Evolutionary conservation across 1,139 yeast genomes (phyloP), one percentile per base, ranked within the genome.

Genomic region (Yamadazyma taylorii): DNA sequence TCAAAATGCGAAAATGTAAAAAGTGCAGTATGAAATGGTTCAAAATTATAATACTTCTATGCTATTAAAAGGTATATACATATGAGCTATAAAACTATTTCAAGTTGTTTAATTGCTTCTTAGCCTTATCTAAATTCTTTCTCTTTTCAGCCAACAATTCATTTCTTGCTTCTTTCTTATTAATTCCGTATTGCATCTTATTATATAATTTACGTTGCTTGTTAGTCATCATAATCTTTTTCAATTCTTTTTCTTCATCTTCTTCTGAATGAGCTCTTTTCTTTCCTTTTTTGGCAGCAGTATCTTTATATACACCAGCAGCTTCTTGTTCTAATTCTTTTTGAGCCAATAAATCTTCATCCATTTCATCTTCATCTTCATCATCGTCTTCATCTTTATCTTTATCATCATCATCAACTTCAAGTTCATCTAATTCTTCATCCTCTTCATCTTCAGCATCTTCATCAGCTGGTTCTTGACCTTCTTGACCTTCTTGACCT

Each of bases 171-270:
- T 86, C 92, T 67, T 88, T 86, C 77, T 87, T 82, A 42, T 85
- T 83, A 55, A 85, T 80, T 42, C 96, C 94, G 60, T 88, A 83
- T 71, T 88, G 94, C 95, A 92, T 87, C 82, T 87, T 87, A 71
- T 85, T 85, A 74, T 92, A 92, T 52, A 90, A 75, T 66, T 87
- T 88, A 74, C 90, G 85, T 69, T 92, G 96, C 66, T 90, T 92
- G 71, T 89, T 90, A 51, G 94, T 78, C 97, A 92, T 90, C 98
- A 92, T 92, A 60, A 89, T 88, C 78, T 81, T 84, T 69, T 84
- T 85, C 66, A 88, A 75, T 51, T 87, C 95, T 66, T 85, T 85
- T 57, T 84, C 95, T 66, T 85, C 95, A 41, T 81, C 85, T 46
- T 76, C 88, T 25, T 60, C 60, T 11, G 58, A 46, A 22, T 35